A percentile compares a stretch with the other conserved stretches of the same genome.
Evolutionary conservation across 768 basidiomycete genomes (phyloP).

Genomic region (Pulveroboletus sp.): DNA sequence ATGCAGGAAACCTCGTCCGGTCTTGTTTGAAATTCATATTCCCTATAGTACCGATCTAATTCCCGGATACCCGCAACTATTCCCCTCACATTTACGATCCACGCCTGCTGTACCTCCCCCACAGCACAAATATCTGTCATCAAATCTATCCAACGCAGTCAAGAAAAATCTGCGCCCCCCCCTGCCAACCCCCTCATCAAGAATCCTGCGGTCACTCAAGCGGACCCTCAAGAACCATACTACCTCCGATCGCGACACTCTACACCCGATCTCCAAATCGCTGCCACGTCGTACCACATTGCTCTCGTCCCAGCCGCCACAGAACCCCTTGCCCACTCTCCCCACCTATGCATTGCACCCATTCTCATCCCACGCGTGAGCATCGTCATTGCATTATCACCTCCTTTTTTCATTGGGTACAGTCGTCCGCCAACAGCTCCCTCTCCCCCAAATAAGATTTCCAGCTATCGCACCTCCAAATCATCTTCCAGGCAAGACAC

Average conservation of each 20-base stretch:
- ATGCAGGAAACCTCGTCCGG: conserved; percentile 17
- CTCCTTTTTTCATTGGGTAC: neutral
- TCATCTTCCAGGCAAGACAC: conserved; percentile 7
- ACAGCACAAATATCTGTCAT: conserved; percentile 5
- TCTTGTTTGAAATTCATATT: conserved; percentile 36
- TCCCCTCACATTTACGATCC: conserved; percentile 36
- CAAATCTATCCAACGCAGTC: conserved; percentile 19
- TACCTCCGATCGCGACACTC: neutral
- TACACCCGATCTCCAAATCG: conserved; percentile 1
- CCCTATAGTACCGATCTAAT: conserved; percentile 33
- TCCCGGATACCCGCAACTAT: conserved; percentile 41
- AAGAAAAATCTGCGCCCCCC: conserved; percentile 16
- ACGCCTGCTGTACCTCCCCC: conserved; percentile 16
- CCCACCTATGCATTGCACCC: conserved; percentile 18
- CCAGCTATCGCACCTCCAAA: conserved; percentile 11
- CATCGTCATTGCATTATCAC: neutral
- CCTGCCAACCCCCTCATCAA: conserved; percentile 17
- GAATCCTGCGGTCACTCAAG: conserved; percentile 20
- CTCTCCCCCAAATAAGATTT: conserved; percentile 12
- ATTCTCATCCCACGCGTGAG: conserved; percentile 14
- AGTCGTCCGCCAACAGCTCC: conserved; percentile 20
- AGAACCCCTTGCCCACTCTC: conserved; percentile 8
- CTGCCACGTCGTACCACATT: neutral
- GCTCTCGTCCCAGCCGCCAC: conserved; percentile 2
- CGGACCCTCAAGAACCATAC: conserved; percentile 11